These are phyloP conservation scores for Globisporangium nunn DNA, from an alignment of 352 stramenopile genomes.

Conservation along the genomic window DNA sequence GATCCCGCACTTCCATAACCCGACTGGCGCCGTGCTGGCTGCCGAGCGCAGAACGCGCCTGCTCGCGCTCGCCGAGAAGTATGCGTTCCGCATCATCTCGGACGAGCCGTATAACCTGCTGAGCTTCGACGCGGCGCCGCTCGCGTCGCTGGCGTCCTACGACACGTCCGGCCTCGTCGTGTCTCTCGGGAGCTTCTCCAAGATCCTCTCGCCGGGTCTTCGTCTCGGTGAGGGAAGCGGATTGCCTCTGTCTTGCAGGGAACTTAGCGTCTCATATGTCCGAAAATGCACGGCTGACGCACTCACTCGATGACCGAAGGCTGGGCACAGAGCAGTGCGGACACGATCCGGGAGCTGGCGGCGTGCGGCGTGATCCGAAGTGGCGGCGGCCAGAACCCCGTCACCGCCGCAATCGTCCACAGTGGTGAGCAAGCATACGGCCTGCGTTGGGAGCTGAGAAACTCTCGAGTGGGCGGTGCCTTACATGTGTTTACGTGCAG, in stretches of 20 bases:
- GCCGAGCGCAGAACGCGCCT: conserved; percentile 62
- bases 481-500: conserved; percentile 17
- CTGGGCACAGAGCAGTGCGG: conserved; percentile 52
- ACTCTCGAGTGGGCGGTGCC: conserved; percentile 6
- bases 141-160: conserved; percentile 58
- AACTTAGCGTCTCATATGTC: not conserved
- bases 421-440: conserved; percentile 23
- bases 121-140: conserved; percentile 40
- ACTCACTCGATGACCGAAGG: conserved; percentile 16
- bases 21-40: conserved; percentile 78
- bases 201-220: conserved; percentile 90
- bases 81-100: conserved; percentile 82
- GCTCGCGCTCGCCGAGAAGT: conserved; percentile 68
- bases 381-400: conserved; percentile 86
- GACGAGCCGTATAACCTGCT: conserved; percentile 95
- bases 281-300: not conserved
- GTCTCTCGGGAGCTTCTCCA: conserved; percentile 92
- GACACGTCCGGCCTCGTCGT: conserved; percentile 61
- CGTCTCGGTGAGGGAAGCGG: conserved; percentile 57
- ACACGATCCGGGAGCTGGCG: conserved; percentile 52
- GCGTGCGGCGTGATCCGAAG: conserved; percentile 81
- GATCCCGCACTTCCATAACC: conserved; percentile 92
- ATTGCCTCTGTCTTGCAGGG: not conserved
- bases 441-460: too few relatives aligned
- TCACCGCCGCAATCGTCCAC: conserved; percentile 83